phyloP scores from a whole-genome alignment of 2,329 filamentous ascomycete species.

The Cyclaneusma minus region DNA sequence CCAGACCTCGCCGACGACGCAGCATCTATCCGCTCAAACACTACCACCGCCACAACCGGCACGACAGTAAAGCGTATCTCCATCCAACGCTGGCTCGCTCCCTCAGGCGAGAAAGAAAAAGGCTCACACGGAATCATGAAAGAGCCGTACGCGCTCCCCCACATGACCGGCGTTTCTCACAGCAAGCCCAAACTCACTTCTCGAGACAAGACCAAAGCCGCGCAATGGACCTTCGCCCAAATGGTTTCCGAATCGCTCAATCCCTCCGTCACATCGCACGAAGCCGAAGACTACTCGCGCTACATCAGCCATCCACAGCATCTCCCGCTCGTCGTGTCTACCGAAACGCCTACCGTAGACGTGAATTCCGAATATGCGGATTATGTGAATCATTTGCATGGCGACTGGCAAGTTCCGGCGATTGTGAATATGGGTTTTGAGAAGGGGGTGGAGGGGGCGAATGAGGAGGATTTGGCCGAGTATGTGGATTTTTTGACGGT shows the following conservation, averaged over 20 bases:
- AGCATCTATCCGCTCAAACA: constrained; percentile 25
- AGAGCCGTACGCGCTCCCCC: constrained; percentile 19
- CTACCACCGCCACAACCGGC: constrained; percentile 21
- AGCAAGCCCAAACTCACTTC: constrained; percentile 37
- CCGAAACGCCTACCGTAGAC: constrained; percentile 41
- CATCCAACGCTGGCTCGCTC: constrained; percentile 46
- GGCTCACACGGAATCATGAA: constrained; percentile 40
- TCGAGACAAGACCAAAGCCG: constrained; percentile 64
- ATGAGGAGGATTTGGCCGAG: constrained; percentile 52
- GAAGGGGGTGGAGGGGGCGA: constrained; percentile 22
- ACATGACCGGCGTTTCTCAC: constrained; percentile 7
- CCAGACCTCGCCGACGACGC: constrained; percentile 22
- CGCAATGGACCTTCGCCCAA: constrained; percentile 79
- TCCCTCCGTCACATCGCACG: constrained; percentile 60
- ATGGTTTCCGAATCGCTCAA: constrained; percentile 76
- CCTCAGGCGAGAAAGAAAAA: constrained; percentile 19
- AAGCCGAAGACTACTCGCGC: constrained; percentile 72
- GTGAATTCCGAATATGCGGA: constrained; percentile 59
- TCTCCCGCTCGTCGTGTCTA: constrained; percentile 66
- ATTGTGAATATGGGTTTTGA: constrained; percentile 9
- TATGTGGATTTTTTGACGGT: constrained; percentile 67
- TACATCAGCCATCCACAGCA: constrained; percentile 85
- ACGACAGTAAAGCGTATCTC: constrained; percentile 27
- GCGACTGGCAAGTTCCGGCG: constrained; percentile 40
- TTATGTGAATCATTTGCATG: constrained; percentile 62